Conservation (phyloP, 2,329 filamentous ascomycete genomes). For the Penicillium palitans region DNA sequence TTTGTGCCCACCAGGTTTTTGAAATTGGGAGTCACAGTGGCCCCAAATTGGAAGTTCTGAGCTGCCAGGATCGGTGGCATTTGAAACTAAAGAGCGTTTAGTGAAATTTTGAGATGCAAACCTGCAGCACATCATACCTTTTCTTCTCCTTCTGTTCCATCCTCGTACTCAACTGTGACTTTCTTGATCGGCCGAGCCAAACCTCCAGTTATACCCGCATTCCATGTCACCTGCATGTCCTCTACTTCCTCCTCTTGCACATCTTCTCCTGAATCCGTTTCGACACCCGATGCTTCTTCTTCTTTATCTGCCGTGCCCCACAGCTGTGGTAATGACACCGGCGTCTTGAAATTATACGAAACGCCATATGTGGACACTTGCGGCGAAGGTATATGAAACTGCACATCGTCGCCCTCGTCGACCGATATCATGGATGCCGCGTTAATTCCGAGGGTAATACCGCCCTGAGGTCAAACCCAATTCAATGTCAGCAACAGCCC, state of each 20-base stretch:
- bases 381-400: constrained; percentile 31
- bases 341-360: constrained; percentile 38
- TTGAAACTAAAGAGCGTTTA: constrained; percentile 30
- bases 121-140: constrained; percentile 24
- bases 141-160: constrained; percentile 28
- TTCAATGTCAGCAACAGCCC: constrained; percentile 11
- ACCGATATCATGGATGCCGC: constrained; percentile 36
- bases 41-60: constrained; percentile 35
- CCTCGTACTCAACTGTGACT: constrained; percentile 26
- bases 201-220: constrained; percentile 35
- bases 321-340: constrained; percentile 32
- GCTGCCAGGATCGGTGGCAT: constrained; percentile 31
- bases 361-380: constrained; percentile 30
- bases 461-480: constrained; percentile 24
- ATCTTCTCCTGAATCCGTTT: constrained; percentile 15
- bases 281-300: constrained; percentile 17
- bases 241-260: constrained; percentile 14
- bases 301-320: constrained; percentile 23
- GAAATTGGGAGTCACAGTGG: constrained; percentile 33
- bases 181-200: constrained; percentile 28
- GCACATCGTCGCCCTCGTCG: constrained; percentile 31
- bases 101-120: neutral
- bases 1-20: constrained; percentile 29
- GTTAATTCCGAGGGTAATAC: constrained; percentile 38
- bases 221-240: constrained; percentile 32